These are phyloP conservation scores for Cladosporium sp. DNA, from an alignment of 2,329 filamentous ascomycete species.

Conservation along the genomic window DNA sequence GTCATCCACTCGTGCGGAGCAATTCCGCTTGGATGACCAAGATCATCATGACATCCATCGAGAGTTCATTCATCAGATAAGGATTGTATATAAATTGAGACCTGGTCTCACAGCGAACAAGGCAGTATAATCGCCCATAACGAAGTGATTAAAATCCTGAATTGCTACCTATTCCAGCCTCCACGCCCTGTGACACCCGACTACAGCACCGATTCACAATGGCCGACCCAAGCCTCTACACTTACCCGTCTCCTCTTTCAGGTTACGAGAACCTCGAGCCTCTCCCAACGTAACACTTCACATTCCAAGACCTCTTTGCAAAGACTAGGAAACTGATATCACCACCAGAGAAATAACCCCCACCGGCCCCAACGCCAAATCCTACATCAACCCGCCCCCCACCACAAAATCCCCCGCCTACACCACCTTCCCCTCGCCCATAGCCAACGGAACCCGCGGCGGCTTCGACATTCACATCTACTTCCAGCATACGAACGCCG, in stretches of 20 bases:
- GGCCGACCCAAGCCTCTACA: constrained; percentile 49
- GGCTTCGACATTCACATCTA: constrained; percentile 89
- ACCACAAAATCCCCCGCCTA: constrained; percentile 63
- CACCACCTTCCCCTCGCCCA: constrained; percentile 60
- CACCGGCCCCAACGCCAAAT: constrained; percentile 69
- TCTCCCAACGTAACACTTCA: constrained; percentile 30
- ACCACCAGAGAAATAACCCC: constrained; percentile 15
- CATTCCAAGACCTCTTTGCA: background rate
- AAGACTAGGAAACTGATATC: background rate
- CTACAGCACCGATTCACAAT: constrained; percentile 31
- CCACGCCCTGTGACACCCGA: background rate
- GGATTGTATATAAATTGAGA: no score
- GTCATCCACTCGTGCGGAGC: constrained; percentile 1
- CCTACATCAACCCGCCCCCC: constrained; percentile 61
- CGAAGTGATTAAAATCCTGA: background rate
- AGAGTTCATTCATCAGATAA: background rate
- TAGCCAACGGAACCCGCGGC: constrained; percentile 61
- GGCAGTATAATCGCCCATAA: no score
- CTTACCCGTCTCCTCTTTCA: constrained; percentile 51
- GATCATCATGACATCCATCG: background rate
- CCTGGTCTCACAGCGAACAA: no score
- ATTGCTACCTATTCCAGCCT: no score
- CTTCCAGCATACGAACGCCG: constrained; percentile 59
- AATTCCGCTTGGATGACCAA: constrained; percentile 7
- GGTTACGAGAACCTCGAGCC: constrained; percentile 47